phyloP scores from a whole-genome alignment of 345 rosid genomes.

The Brassica incana region DNA sequence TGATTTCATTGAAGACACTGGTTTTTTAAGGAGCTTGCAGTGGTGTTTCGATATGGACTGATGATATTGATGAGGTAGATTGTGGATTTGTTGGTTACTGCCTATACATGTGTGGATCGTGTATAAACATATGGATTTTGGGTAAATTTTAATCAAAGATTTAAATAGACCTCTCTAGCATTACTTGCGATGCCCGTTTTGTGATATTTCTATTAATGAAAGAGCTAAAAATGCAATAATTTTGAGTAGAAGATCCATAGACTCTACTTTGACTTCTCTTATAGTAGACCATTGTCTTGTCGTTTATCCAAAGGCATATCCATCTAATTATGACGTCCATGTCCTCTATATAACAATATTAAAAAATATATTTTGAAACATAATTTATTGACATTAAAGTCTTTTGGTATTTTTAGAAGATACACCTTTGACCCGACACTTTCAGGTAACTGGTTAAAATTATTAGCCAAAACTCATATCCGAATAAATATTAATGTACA shows the following conservation, averaged over 20 bases:
- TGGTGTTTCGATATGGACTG: no score
- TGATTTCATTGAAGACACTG: no score
- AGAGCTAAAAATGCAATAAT: background rate
- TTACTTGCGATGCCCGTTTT: no score
- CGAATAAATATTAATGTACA: background rate
- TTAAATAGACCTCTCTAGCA: background rate
- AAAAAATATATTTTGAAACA: background rate
- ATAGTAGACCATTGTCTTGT: background rate
- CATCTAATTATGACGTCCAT: background rate
- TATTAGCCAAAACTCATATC: background rate
- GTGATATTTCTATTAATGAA: background rate
- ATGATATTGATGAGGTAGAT: no score
- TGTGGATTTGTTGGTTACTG: no score
- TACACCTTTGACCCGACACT: background rate
- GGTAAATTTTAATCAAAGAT: no score
- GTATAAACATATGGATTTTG: no score
- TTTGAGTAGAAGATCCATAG: no score
- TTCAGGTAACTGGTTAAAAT: background rate
- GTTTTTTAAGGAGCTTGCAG: no score
- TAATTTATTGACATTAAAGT: background rate
- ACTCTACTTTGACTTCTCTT: background rate
- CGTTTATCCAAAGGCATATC: background rate
- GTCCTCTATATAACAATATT: no score
- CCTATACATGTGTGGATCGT: no score
- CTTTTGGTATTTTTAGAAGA: background rate